Evolutionary conservation across 108 stramenopile genomes (phyloP), one percentile per base, ranked within the genome.

Genomic region (Schizochytrium sp.): DNA sequence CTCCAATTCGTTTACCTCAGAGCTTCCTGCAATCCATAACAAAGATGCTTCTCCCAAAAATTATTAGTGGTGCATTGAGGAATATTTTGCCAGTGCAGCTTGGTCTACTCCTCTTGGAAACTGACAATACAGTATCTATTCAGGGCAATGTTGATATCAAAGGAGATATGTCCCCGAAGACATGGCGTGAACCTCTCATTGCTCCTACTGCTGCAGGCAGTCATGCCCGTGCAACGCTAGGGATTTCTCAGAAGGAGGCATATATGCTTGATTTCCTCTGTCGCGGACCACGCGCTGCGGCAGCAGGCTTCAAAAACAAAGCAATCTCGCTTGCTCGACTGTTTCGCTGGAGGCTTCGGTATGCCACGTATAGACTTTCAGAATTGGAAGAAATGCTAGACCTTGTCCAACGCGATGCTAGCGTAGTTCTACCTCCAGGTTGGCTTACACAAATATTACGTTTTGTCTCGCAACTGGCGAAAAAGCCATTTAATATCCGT

Each of bases 131-230:
- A 10, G 28, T 83, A 5, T 55, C 47, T 53, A 53, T 83, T 10
- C 10, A 83, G 76, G 76, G 76, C 76, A 83, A 53, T 40, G 28
- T 83, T 5, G 47, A 83, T 50, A 42, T 83, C 47, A 50, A 17
- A 0, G 76, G 76, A 5, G 76, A 83, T 53, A 83, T 83, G 76
- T 55, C 50, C 5, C 76, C 76, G 47, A n/a, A 49, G 50, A 55
- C 53, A n/a, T 83, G 76, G 76, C 76, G 76, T 53, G 76, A 83
- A 53, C 76, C 76, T 7, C 53, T 83, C 8, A 53, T 83, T 47
- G 76, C 17, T 5, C 76, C 76, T 38, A 83, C 76, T 15, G 53
- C 47, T 10, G 53, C 53, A 13, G 76, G 50, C 50, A 53, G 50
- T n/a, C 47, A n/a, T 5, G 76, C 76, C 50, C 76, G 76, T 47